Conservation (phyloP, 148 eudicot species). For the Camellia sinensis region DNA sequence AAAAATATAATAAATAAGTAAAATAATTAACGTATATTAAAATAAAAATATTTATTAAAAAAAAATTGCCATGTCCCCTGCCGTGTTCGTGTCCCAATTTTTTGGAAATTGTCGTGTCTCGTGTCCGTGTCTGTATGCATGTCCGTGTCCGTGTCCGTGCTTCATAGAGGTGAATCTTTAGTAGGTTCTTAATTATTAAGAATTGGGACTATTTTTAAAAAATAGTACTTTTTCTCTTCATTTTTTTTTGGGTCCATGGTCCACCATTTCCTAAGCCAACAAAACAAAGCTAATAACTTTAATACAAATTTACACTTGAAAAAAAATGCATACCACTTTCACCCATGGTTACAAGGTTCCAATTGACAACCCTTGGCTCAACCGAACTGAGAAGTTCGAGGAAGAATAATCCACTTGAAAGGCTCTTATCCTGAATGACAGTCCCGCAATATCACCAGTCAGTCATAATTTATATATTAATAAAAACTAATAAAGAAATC, state of each 20-base stretch:
- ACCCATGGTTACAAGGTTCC: conserved; percentile 98
- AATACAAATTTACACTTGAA: background rate
- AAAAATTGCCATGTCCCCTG: too few relatives aligned
- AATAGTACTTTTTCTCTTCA: background rate
- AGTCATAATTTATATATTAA: background rate
- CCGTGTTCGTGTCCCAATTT: too few relatives aligned
- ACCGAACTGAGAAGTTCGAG: conserved; percentile 95
- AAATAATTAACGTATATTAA: too few relatives aligned
- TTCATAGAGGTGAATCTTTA: too few relatives aligned
- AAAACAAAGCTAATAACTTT: background rate
- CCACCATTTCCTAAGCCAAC: background rate
- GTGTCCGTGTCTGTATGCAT: too few relatives aligned
- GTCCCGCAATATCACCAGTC: conserved; percentile 2
- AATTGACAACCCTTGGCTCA: conserved; percentile 90
- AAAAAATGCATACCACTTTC: conserved; percentile 54
- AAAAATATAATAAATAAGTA: too few relatives aligned
- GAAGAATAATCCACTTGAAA: conserved; percentile 82
- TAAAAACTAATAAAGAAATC: background rate
- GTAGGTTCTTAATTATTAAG: background rate
- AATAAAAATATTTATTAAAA: too few relatives aligned
- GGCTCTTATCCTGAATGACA: conserved; percentile 68
- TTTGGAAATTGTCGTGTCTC: too few relatives aligned
- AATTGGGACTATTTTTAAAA: background rate
- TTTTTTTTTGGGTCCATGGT: background rate
- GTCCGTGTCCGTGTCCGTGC: too few relatives aligned